Percentiles rank a stretch among this genome's conserved stretches.
Conservation (phyloP, 148 eudicot species). For the Selenicereus undatus region DNA sequence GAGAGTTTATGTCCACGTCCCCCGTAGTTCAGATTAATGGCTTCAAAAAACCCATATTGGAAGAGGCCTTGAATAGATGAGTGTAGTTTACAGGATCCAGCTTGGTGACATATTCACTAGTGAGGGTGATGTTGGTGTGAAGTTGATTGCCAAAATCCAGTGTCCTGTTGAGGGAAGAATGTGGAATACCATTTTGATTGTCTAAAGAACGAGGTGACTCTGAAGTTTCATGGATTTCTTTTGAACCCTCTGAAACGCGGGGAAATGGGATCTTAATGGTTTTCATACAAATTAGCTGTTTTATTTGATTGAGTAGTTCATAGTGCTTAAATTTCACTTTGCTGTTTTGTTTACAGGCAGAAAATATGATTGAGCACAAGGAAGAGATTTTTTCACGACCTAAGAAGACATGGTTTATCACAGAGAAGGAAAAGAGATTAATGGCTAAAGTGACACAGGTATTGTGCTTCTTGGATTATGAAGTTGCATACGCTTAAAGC, state of each 20-base stretch:
- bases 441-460: slow-evolving; percentile 67
- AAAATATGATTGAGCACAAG: slow-evolving; percentile 79
- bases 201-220: neutral
- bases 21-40: too few species aligned
- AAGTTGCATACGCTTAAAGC: neutral
- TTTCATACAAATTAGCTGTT: neutral
- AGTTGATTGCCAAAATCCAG: neutral
- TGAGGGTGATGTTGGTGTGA: neutral
- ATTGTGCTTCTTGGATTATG: neutral
- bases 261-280: neutral
- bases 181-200: too few species aligned
- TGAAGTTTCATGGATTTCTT: neutral
- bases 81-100: neutral
- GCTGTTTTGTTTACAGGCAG: slow-evolving; percentile 51
- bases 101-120: neutral
- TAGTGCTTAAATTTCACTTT: neutral
- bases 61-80: neutral
- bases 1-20: too few species aligned
- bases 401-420: slow-evolving; percentile 84
- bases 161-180: neutral
- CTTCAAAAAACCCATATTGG: too few species aligned
- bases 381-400: slow-evolving; percentile 92
- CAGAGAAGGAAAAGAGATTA: slow-evolving; percentile 76
- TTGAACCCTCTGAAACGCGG: neutral
- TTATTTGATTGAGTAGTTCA: neutral